Percentiles rank a stretch among this genome's conserved stretches.
Evolutionary conservation across 2,329 filamentous ascomycete genomes (phyloP).

Genomic region (Akanthomyces muscarius): DNA sequence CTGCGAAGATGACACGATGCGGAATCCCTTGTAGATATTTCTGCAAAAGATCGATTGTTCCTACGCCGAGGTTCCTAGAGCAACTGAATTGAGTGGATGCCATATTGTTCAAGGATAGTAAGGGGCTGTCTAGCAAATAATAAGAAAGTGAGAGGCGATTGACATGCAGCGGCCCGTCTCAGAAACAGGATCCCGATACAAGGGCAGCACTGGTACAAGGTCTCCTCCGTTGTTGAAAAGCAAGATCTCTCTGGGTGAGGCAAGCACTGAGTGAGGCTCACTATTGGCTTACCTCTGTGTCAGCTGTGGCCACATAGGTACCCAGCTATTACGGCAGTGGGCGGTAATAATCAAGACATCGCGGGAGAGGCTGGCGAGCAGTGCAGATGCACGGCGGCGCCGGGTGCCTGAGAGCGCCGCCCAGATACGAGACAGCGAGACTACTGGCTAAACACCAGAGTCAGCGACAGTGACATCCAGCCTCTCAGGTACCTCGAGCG

Average conservation of each 20-base stretch:
- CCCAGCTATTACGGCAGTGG: background rate
- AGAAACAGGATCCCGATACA: background rate
- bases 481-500: background rate
- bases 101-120: background rate
- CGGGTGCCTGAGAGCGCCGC: background rate
- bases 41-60: background rate
- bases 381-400: background rate
- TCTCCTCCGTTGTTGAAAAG: background rate
- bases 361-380: conserved; percentile 1
- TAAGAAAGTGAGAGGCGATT: background rate
- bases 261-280: background rate
- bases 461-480: background rate
- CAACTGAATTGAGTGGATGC: background rate
- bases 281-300: conserved; percentile 5
- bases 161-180: background rate
- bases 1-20: background rate
- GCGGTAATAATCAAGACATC: background rate
- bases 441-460: background rate
- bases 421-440: background rate
- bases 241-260: conserved; percentile 3
- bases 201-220: background rate
- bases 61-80: background rate
- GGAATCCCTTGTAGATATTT: background rate
- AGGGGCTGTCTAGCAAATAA: conserved; percentile 8
- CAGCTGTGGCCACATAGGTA: conserved; percentile 3